Conservation (phyloP, 768 basidiomycete species). For the Leccinum boreale region DNA sequence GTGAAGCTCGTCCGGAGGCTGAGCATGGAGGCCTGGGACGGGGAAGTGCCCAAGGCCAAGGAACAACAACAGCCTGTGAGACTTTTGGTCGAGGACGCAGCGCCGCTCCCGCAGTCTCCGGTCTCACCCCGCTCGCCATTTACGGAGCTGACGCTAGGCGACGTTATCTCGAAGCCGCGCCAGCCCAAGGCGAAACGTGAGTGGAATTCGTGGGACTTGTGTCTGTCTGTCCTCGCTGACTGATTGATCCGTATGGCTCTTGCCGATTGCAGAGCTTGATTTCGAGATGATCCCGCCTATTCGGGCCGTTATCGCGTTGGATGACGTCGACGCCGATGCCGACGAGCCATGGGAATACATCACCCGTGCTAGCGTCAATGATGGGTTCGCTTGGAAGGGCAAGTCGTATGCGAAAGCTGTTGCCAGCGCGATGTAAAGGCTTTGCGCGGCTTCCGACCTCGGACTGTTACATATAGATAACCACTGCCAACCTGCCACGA, state of each 20-base stretch:
- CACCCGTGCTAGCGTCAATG: constrained; percentile 25
- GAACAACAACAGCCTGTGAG: background rate
- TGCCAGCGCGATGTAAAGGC: constrained; percentile 20
- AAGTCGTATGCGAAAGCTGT: constrained; percentile 32
- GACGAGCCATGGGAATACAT: constrained; percentile 34
- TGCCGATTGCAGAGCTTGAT: constrained; percentile 18
- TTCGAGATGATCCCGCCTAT: constrained; percentile 31
- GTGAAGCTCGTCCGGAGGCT: constrained; percentile 21
- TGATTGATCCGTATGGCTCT: background rate
- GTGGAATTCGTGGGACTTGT: constrained; percentile 2
- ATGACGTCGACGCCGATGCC: constrained; percentile 24
- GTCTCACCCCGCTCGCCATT: constrained; percentile 7
- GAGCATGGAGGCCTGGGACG: constrained; percentile 31
- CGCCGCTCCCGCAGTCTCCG: background rate
- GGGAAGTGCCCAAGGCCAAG: constrained; percentile 12
- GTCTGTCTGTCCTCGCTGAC: background rate
- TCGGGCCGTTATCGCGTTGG: constrained; percentile 31
- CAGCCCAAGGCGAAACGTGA: constrained; percentile 24
- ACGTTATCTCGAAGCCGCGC: constrained; percentile 25
- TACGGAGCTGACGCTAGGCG: constrained; percentile 24
- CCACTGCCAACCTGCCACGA: constrained; percentile 5
- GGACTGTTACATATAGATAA: background rate
- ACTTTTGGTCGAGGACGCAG: background rate
- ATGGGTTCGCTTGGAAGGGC: constrained; percentile 29
- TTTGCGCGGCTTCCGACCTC: background rate